A percentile compares a stretch with the other conserved stretches of the same genome.
phyloP scores from a whole-genome alignment of 768 basidiomycete genomes.

The Roridomyces roridus region DNA sequence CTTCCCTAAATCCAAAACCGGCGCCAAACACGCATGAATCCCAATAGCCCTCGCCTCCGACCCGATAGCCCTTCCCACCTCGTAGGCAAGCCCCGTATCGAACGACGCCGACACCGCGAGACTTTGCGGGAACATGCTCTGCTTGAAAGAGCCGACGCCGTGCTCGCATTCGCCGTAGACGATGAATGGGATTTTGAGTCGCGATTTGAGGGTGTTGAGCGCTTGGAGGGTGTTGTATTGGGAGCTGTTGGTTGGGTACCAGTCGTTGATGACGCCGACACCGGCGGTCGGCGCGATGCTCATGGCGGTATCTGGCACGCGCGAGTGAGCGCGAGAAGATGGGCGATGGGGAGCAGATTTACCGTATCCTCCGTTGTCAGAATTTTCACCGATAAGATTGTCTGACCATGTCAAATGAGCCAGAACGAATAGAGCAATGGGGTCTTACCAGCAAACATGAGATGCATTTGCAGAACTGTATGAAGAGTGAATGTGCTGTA shows the following conservation, averaged over 20 bases:
- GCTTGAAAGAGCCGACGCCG: slow-evolving; percentile 33
- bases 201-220: slow-evolving; percentile 28
- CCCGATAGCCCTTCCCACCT: slow-evolving; percentile 31
- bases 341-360: not conserved
- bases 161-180: slow-evolving; percentile 32
- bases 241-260: slow-evolving; percentile 26
- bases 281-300: slow-evolving; percentile 16
- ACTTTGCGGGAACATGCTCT: slow-evolving; percentile 31
- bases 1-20: slow-evolving; percentile 34
- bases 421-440: not conserved
- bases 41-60: slow-evolving; percentile 31
- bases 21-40: slow-evolving; percentile 31
- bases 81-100: slow-evolving; percentile 28
- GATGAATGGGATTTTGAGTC: slow-evolving; percentile 30
- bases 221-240: slow-evolving; percentile 30
- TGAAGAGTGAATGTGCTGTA: not conserved
- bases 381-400: slow-evolving; percentile 23
- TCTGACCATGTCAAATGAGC: not conserved
- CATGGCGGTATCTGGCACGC: slow-evolving; percentile 17
- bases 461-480: slow-evolving; percentile 22
- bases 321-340: not conserved
- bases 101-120: slow-evolving; percentile 31
- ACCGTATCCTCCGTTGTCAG: slow-evolving; percentile 23
- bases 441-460: slow-evolving; percentile 17
- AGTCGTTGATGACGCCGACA: slow-evolving; percentile 24